These are phyloP conservation scores for Ophiocordyceps australis DNA, from an alignment of 2,329 filamentous ascomycete species.

Conservation along the genomic window DNA sequence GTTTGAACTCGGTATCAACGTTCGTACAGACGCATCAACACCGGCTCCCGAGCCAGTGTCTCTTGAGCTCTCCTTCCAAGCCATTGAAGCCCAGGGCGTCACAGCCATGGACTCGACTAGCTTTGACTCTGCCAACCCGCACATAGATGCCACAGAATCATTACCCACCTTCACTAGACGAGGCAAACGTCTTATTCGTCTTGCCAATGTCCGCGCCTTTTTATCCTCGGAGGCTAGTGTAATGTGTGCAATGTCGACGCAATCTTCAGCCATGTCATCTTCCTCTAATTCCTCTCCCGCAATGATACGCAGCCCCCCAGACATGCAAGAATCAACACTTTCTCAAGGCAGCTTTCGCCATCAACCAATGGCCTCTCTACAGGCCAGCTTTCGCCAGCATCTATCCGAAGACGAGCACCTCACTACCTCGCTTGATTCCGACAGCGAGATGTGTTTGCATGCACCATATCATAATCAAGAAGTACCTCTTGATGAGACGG, in stretches of 20 bases:
- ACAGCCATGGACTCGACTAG: slow-evolving; percentile 18
- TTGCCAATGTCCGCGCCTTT: slow-evolving; percentile 43
- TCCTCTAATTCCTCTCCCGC: slow-evolving; percentile 32
- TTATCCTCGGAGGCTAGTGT: slow-evolving; percentile 50
- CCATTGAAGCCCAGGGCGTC: slow-evolving; percentile 49
- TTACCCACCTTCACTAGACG: no score
- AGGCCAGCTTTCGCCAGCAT: slow-evolving; percentile 9
- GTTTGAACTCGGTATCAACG: slow-evolving; percentile 45
- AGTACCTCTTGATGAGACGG: no score
- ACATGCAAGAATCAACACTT: slow-evolving; percentile 11
- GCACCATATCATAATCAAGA: slow-evolving; percentile 34
- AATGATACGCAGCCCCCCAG: slow-evolving; percentile 18
- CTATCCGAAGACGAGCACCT: slow-evolving; percentile 6
- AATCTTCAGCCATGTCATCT: slow-evolving; percentile 31
- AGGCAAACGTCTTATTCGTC: slow-evolving; percentile 45
- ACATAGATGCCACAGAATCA: no score
- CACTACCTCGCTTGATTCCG: no score
- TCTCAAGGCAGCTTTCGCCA: slow-evolving; percentile 10
- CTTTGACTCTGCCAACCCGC: no score
- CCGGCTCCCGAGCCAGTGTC: slow-evolving; percentile 35
- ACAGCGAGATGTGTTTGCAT: slow-evolving; percentile 36
- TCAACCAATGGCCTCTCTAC: slow-evolving; percentile 7
- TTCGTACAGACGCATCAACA: slow-evolving; percentile 28
- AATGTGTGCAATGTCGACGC: slow-evolving; percentile 41
- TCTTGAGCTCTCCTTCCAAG: slow-evolving; percentile 45